Evolutionary conservation across 2,329 filamentous ascomycete species (phyloP).

Genomic region (Didymella sp.): DNA sequence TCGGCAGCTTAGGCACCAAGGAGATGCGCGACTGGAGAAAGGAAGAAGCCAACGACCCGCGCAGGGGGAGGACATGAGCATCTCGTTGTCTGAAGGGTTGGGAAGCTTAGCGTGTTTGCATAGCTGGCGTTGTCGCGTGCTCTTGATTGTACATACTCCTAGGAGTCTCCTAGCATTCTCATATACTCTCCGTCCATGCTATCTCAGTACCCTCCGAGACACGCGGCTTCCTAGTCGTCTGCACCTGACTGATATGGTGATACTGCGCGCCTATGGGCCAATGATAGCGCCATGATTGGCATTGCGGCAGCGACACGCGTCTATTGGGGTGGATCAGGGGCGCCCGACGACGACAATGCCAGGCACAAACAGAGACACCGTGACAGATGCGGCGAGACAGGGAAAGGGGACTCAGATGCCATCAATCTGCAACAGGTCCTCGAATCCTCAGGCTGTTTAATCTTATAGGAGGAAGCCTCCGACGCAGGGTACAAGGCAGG

Average conservation of each 20-base stretch:
- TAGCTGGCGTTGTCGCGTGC: slow-evolving; percentile 12
- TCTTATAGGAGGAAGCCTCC: slow-evolving; percentile 9
- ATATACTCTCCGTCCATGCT: background rate
- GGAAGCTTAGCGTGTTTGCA: slow-evolving; percentile 6
- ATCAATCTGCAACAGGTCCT: background rate
- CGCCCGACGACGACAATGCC: slow-evolving; percentile 5
- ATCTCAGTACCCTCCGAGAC: background rate
- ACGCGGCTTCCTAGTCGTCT: background rate
- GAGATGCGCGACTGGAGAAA: slow-evolving; percentile 86
- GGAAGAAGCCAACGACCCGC: slow-evolving; percentile 81
- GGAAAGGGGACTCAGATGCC: background rate
- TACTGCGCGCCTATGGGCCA: slow-evolving; percentile 14
- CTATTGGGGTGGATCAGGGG: slow-evolving; percentile 16
- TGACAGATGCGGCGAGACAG: background rate
- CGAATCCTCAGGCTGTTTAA: background rate
- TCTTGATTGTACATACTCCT: slow-evolving; percentile 11
- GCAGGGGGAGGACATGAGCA: slow-evolving; percentile 67
- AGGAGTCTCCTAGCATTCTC: slow-evolving; percentile 3
- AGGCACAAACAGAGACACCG: background rate
- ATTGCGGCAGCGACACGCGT: slow-evolving; percentile 17
- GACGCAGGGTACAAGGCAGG: slow-evolving; percentile 24
- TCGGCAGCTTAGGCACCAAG: slow-evolving; percentile 89
- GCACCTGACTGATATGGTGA: background rate
- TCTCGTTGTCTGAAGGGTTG: background rate
- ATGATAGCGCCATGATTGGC: slow-evolving; percentile 14